phyloP scores from a whole-genome alignment of 2,329 filamentous ascomycete genomes.

The Anthostomella pinea region DNA sequence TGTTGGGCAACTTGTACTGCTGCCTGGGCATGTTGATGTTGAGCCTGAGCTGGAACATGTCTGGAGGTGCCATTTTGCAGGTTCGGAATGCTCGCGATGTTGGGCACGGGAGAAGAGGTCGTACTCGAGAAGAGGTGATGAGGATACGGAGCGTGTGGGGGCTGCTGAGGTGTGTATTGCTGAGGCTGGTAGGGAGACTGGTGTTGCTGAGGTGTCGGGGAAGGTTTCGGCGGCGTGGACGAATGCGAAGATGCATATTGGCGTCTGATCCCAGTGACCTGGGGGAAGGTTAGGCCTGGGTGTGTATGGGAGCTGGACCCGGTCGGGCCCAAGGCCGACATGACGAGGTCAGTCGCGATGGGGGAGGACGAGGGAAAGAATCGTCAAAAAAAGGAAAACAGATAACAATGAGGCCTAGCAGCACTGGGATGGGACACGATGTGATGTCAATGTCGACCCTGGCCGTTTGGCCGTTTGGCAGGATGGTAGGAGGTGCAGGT shows the following conservation, averaged over 20 bases:
- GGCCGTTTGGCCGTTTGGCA: constrained; percentile 31
- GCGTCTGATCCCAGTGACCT: constrained; percentile 48
- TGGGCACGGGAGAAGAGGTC: constrained; percentile 44
- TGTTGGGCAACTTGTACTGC: constrained; percentile 30
- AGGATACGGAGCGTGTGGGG: constrained; percentile 45
- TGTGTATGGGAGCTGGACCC: constrained; percentile 48
- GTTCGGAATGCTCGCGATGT: constrained; percentile 47
- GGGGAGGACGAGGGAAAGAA: constrained; percentile 10
- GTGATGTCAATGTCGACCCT: constrained; percentile 30
- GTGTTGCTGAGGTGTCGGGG: constrained; percentile 50
- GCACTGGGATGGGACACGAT: constrained; percentile 25
- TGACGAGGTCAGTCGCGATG: constrained; percentile 31
- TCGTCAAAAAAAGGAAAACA: constrained; percentile 19
- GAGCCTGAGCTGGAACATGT: constrained; percentile 43
- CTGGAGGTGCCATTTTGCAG: constrained; percentile 48
- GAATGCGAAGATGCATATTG: constrained; percentile 46
- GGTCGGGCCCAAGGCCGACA: constrained; percentile 49
- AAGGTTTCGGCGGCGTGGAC: constrained; percentile 53
- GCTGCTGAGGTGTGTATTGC: constrained; percentile 52
- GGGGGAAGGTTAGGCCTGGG: constrained; percentile 51
- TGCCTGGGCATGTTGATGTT: constrained; percentile 39
- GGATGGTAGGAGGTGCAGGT: constrained; percentile 23
- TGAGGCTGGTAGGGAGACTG: constrained; percentile 54
- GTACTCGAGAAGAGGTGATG: constrained; percentile 53
- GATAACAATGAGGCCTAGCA: constrained; percentile 13